Evolutionary conservation across 441 rosid species (phyloP), one percentile per base, ranked within the genome.

Genomic region (Lepidium campestre): DNA sequence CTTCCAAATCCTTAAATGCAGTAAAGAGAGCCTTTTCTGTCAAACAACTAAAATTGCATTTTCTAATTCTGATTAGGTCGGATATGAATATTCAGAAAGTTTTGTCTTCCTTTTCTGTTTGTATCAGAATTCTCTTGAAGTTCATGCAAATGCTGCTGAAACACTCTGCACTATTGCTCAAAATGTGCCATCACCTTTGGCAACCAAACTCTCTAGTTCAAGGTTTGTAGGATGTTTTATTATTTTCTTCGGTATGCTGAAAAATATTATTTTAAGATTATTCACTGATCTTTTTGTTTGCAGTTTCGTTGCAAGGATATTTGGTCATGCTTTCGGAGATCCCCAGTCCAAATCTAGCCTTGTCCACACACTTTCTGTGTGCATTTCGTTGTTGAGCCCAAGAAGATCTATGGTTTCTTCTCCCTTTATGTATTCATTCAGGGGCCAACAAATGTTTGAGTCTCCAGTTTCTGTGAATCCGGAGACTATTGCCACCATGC

Each of bases 331-430:
- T 32, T 61, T 94, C 62, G 98, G 84, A 80, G 96, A 86, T 82
- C 82, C 98, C 53, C 80, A 77, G 69, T 91, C 97, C 48, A 88
- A 88, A 78, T 94, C 99, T 64, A 84, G 93, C 62, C 99, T 90
- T 75, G 96, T 94, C 48, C 80, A 94, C 78, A 85, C 97, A 13
- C 93, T 94, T 55, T 91, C 99, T 10, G 99, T 94, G 59, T 94
- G 99, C 78, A 94, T 94, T 71, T 91, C 98, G 20, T 70, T 94
- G 82, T 69, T 91, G 85, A 96, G 93, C 84, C 99, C 99, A 46
- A 86, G 83, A 78, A 83, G 97, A 82, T 85, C 90, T 10, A 83
- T 93, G 35, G 60, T 81, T 67, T 68, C 89, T 73, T 90, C 91
- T 47, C 83, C 96, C 63, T 81, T 88, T 57, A 74, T 94, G 86